Base-by-base conservation (phyloP, 1,284 basidiomycete species). In the Leccinum fuscescens region DNA sequence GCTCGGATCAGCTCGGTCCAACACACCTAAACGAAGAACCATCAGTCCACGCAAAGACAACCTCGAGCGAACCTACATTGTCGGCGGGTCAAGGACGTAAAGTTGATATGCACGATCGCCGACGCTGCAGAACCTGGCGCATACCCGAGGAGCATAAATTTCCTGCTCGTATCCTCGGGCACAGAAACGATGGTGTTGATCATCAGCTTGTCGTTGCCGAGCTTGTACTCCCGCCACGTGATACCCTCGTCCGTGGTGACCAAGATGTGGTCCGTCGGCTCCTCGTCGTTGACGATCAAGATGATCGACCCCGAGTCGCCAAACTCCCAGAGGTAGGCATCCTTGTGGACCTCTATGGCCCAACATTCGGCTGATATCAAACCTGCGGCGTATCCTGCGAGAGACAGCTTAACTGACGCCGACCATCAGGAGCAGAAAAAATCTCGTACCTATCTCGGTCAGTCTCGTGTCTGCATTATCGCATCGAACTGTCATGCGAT, bases 241-340 rank as follows among this genome's bases (percentile, higher is more conserved):
- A 86, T 64, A 3, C 96, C 96, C 72, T 99, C 93, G 73, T 99
- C 87, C 5, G 88, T 90, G 53, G 92, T 93, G 78, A 90, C 98
- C 63, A 95, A 75, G 42, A 98, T 85, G 65, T 91, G 88, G 71
- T 98, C 92, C 2, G 93, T 96, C 0, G 94, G 85, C 61, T 90
- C 90, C 73, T 98, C 95, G 74, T 99, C 96, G 74, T 98, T 97
- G 58, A 88, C 94, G 76, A 99, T 89, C 63, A 99, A 80, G 70
- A 59, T 74, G 76, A 12, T 20, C 44, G 44, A 46, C 17, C 11
- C 96, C 1, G 94, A 96, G 77, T 99, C 96, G 46, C 96, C 96
- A 70, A 95, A 98, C 72, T 97, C 95, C 94, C 95, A 99, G 56
- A 97, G 82, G 72, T 98, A 92, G 0, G 97, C 95, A 68, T 97